Evolutionary conservation across 78 protist genomes (phyloP).

Genomic region (Guillardia theta): DNA sequence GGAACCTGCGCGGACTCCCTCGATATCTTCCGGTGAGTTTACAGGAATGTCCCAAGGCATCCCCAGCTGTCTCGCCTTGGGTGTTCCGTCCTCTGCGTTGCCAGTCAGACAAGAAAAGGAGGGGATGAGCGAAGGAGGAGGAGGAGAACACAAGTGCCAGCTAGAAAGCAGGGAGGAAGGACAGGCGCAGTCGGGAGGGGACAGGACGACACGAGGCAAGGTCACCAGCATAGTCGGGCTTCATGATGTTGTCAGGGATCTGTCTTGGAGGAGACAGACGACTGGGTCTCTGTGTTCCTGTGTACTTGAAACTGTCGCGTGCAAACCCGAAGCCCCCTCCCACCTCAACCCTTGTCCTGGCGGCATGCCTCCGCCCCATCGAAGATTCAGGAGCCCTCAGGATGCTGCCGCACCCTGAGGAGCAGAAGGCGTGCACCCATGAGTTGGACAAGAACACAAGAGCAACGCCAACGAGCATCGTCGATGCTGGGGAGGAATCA

Average conservation of each 20-base stretch:
- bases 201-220: neutral
- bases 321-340: too few species aligned
- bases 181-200: neutral
- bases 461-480: too few species aligned
- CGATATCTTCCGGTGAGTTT: conserved; percentile 47
- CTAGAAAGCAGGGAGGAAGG: neutral
- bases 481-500: too few species aligned
- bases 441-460: too few species aligned
- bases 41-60: neutral
- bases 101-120: neutral
- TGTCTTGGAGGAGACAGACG: neutral
- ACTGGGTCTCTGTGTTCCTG: neutral
- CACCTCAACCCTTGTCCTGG: too few species aligned
- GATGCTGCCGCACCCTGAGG: too few species aligned
- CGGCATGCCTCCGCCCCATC: too few species aligned
- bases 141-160: neutral
- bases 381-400: too few species aligned
- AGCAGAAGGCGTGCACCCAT: too few species aligned
- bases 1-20: neutral
- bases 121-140: neutral
- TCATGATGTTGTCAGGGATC: neutral
- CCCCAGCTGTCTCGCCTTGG: neutral
- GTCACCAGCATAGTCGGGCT: neutral
- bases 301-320: too few species aligned
- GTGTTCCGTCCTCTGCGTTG: neutral